Base-by-base conservation (phyloP, 1,139 yeast genomes). In the Ashbya aceris region DNA sequence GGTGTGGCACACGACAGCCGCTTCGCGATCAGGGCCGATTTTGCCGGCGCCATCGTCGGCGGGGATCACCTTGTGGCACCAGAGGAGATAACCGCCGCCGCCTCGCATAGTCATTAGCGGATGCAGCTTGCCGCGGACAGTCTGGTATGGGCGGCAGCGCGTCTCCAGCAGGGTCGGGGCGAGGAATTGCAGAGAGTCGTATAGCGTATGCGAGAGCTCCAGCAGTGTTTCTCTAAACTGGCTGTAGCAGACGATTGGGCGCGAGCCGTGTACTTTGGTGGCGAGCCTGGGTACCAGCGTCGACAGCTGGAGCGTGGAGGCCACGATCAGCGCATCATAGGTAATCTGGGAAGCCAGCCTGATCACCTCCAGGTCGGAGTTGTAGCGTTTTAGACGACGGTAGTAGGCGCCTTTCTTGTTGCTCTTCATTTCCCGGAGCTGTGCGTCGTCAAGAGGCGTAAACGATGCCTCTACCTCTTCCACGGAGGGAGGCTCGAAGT, bases 31-130 rank as follows among this genome's bases (percentile, higher is more conserved):
- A 17, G 5, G 6, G 23, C 6, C 23, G 23, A 17, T 17, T 17
- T 17, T 17, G 23, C 23, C 35, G 67, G 70, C 31, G 31, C 13
- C 11, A n/a, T 57, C 69, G 31, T 74, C 80, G 36, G 74, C 70
- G 0, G 96, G 96, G 41, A 79, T 67, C 0, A 91, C 97, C 41
- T 83, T 70, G 10, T 85, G 76, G 6, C 93, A 95, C 70, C 80
- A 75, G 50, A 89, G 67, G 1, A 91, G 62, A 59, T 79, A 91
- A 0, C 99, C 99, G 40, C 97, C 97, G 44, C 82, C 91, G 2
- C 95, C 89, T 57, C 86, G 74, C 73, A 83, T 80, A 0, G 96
- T 84, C 99, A 91, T 93, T 46, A 80, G 64, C 0, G 99, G 99
- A 61, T 93, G 98, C 60, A 91, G 70, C 59, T 95, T 78, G 7